Evolutionary conservation across 768 basidiomycete genomes (phyloP).

Genomic region (Suillus sp.): DNA sequence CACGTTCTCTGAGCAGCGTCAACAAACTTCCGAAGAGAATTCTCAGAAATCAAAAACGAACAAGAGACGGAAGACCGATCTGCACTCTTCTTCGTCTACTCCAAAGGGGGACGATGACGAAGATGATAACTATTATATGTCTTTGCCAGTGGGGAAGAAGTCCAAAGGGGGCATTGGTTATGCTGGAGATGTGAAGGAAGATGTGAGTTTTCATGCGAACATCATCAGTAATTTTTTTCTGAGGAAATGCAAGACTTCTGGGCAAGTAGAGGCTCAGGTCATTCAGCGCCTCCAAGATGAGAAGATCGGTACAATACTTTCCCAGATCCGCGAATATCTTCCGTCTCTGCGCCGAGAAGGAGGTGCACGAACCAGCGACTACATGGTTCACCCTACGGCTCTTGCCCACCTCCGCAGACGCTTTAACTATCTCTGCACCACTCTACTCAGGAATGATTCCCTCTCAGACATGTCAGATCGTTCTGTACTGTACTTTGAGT

Average conservation of each 20-base stretch:
- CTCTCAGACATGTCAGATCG: slow-evolving; percentile 94
- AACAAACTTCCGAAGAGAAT: slow-evolving; percentile 33
- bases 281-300: slow-evolving; percentile 76
- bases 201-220: slow-evolving; percentile 54
- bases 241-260: slow-evolving; percentile 58
- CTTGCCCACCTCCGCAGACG: slow-evolving; percentile 89
- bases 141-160: slow-evolving; percentile 55
- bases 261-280: slow-evolving; percentile 75
- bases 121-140: slow-evolving; percentile 50
- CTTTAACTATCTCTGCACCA: slow-evolving; percentile 86
- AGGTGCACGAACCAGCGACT: slow-evolving; percentile 84
- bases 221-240: slow-evolving; percentile 12
- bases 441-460: slow-evolving; percentile 88
- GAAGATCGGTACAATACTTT: slow-evolving; percentile 68
- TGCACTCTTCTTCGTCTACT: slow-evolving; percentile 24
- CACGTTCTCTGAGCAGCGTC: slow-evolving; percentile 59
- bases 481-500: slow-evolving; percentile 78
- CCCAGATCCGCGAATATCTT: slow-evolving; percentile 76
- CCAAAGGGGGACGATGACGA: slow-evolving; percentile 52
- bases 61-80: slow-evolving; percentile 45
- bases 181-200: slow-evolving; percentile 80
- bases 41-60: slow-evolving; percentile 33
- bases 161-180: slow-evolving; percentile 84
- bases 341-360: slow-evolving; percentile 77
- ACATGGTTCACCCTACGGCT: slow-evolving; percentile 88